These are phyloP conservation scores for Haplosporangium sp. DNA, from an alignment of 371 early-diverging fungal genomes.

Conservation along the genomic window DNA sequence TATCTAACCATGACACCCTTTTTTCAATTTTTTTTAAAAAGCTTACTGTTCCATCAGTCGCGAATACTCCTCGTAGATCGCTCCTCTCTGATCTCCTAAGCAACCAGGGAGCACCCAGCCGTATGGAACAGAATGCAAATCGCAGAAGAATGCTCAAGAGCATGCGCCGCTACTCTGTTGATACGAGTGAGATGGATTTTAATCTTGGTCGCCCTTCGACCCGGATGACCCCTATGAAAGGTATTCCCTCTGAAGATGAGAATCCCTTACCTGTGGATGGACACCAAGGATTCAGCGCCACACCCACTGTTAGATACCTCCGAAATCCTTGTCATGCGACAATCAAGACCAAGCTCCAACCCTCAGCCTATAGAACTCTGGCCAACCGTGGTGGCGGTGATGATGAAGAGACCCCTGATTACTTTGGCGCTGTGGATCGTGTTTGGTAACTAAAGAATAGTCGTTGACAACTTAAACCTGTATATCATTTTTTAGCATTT, in stretches of 20 bases:
- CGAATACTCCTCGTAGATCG: constrained; percentile 39
- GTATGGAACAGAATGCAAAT: constrained; percentile 45
- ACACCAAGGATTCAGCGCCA: constrained; percentile 34
- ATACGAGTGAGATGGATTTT: constrained; percentile 52
- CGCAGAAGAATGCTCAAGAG: constrained; percentile 55
- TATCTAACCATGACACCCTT: constrained; percentile 12
- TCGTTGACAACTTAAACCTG: too few relatives aligned
- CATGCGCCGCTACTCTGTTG: constrained; percentile 55
- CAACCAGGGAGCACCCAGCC: constrained; percentile 37
- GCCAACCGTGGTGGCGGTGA: constrained; percentile 24
- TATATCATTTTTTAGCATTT: too few relatives aligned
- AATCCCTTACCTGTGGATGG: constrained; percentile 17
- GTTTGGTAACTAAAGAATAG: constrained; percentile 36
- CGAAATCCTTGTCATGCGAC: constrained; percentile 53
- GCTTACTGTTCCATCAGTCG: constrained; percentile 26
- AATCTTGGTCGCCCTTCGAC: constrained; percentile 39
- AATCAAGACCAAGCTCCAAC: constrained; percentile 50
- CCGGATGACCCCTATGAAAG: constrained; percentile 25
- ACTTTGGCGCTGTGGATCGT: constrained; percentile 50
- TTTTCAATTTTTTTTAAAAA: constrained; percentile 9
- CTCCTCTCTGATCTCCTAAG: constrained; percentile 48
- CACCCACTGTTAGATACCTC: constrained; percentile 47
- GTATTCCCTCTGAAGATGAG: constrained; percentile 41
- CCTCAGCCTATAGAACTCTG: constrained; percentile 30
- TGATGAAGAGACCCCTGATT: constrained; percentile 43